These are phyloP conservation scores for Solanum chilense DNA, from an alignment of 257 asterid species.

Conservation along the genomic window DNA sequence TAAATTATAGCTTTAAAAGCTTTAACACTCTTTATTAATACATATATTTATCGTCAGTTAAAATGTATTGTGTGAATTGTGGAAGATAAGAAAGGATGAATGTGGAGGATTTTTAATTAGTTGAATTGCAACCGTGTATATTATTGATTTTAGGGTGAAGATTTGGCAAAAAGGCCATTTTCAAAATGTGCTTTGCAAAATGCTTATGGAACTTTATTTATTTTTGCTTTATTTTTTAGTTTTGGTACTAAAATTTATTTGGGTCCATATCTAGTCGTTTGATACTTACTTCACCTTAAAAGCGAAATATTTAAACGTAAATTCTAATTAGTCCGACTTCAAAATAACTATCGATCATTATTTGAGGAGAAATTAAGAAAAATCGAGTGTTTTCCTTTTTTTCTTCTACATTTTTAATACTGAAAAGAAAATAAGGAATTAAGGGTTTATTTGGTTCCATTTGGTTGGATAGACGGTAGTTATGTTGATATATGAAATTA, in stretches of 20 bases:
- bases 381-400: neutral
- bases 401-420: neutral
- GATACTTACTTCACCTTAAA: neutral
- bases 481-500: neutral
- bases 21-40: too few species aligned
- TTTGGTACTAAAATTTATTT: neutral
- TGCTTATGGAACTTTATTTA: too few species aligned
- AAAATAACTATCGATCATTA: too few species aligned
- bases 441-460: neutral
- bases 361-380: too few species aligned
- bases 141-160: too few species aligned
- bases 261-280: neutral
- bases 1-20: too few species aligned
- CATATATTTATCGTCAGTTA: too few species aligned
- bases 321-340: too few species aligned
- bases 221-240: neutral
- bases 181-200: neutral
- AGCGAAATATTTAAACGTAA: too few species aligned
- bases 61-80: neutral
- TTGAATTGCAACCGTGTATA: too few species aligned
- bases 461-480: neutral
- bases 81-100: neutral
- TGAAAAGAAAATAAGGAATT: too few species aligned
- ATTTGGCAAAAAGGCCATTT: neutral
- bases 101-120: neutral